phyloP scores from a whole-genome alignment of 2,329 filamentous ascomycete genomes.

The Cytospora chrysosperma region DNA sequence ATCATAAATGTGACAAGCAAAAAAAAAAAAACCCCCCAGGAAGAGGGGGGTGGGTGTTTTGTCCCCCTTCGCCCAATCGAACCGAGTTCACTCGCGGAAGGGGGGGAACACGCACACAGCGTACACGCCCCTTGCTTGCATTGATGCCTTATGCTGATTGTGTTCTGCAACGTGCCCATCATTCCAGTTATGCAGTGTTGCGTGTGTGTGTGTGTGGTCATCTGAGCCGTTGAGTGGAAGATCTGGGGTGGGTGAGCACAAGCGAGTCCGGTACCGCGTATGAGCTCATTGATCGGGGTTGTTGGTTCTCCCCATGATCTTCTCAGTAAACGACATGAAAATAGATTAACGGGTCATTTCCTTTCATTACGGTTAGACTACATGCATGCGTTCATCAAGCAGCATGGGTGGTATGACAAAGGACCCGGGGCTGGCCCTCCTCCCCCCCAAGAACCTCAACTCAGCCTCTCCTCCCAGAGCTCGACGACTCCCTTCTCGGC shows the following conservation, averaged over 20 bases:
- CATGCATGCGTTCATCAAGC: not conserved
- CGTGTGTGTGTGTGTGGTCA: not conserved
- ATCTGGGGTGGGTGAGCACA: not conserved
- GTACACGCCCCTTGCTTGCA: slow-evolving; percentile 2
- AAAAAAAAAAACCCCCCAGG: not conserved
- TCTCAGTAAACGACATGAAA: not conserved
- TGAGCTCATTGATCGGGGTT: not conserved
- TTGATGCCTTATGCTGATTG: not conserved
- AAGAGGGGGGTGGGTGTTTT: not conserved
- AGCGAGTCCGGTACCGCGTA: not conserved
- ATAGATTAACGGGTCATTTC: not conserved
- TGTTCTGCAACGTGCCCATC: not conserved
- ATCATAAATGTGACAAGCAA: slow-evolving; percentile 5
- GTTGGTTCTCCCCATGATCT: not conserved
- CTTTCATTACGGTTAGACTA: not conserved
- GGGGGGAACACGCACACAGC: not conserved
- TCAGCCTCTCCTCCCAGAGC: slow-evolving; percentile 70
- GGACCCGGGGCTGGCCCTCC: too few species aligned
- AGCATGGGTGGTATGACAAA: not conserved
- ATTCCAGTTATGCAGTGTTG: not conserved
- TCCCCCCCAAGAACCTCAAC: slow-evolving; percentile 22
- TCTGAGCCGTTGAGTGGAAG: not conserved
- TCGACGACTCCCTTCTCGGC: slow-evolving; percentile 68
- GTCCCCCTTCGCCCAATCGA: not conserved
- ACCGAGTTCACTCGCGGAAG: not conserved